Evolutionary conservation across 2,329 filamentous ascomycete genomes (phyloP), one percentile per base, ranked within the genome.

Genomic region (Raffaelea arxii): DNA sequence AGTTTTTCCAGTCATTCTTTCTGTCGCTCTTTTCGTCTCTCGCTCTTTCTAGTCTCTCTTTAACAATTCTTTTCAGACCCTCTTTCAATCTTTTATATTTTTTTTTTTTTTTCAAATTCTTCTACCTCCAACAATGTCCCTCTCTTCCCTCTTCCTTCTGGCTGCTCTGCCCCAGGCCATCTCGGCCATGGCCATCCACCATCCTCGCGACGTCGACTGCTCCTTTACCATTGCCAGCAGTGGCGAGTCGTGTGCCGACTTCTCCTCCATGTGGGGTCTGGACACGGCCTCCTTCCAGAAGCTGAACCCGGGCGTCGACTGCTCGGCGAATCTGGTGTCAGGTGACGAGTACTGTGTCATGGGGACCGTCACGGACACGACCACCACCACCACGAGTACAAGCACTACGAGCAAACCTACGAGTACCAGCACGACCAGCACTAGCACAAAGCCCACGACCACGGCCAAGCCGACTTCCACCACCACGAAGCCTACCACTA

Each of bases 271-370:
- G 16, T 55, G 47, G 52, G 48, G 44, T 7, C 24, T 51, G 11
- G 36, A 46, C 2, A 21, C 47, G 12, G 43, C 49, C 21, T 40
- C 44, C 9, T 47, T 55, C n/a, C 25, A 37, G n/a, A 30, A 37
- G n/a, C 37, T 55, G 25, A 55, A 55, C 46, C 53, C 53, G 2
- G 44, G 42, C 2, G 46, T 44, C 11, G 24, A 11, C 21, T 55
- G 52, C 35, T 47, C 52, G 3, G 16, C 6, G 4, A 19, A 14
- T 10, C 46, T 54, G 21, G 39, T 38, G 10, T 11, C 30, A 2
- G 41, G 41, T 46, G 39, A 44, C 40, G 16, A 24, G 25, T 55
- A 53, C 40, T 54, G 49, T 22, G 49, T 53, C 10, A 16, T 49
- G 3, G 53, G 51, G 10, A 43, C 43, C 6, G 46, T 44, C 25